Evolutionary conservation across 305 asterid species (phyloP).

Genomic region (Fraxinus dipetala): DNA sequence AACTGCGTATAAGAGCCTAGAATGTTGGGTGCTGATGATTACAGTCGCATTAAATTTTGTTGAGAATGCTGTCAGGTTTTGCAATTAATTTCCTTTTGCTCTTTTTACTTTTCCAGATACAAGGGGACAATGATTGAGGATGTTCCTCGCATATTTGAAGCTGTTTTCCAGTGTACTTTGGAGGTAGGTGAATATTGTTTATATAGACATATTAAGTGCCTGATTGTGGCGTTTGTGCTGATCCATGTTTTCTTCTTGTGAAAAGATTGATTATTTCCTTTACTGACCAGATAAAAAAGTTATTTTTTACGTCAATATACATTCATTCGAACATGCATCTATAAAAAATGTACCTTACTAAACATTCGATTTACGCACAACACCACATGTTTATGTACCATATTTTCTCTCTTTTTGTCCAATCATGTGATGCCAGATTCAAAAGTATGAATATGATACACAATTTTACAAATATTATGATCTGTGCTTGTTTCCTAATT

Average conservation of each 20-base stretch:
- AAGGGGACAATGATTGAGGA: slow-evolving; percentile 90
- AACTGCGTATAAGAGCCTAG: neutral
- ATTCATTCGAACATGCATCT: neutral
- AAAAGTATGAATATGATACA: neutral
- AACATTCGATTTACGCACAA: neutral
- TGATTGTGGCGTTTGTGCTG: neutral
- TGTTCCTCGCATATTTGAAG: slow-evolving; percentile 93
- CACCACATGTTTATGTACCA: neutral
- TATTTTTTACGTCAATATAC: neutral
- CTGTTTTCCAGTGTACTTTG: slow-evolving; percentile 94
- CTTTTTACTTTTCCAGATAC: slow-evolving; percentile 49
- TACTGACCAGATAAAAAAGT: neutral
- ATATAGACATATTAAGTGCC: neutral
- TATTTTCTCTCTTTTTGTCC: neutral
- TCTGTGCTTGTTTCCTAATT: neutral
- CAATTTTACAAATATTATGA: neutral
- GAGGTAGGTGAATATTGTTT: slow-evolving; percentile 57
- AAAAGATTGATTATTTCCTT: neutral
- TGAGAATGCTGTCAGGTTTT: slow-evolving; percentile 3
- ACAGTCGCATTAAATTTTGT: neutral
- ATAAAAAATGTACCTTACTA: neutral
- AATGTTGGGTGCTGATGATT: neutral
- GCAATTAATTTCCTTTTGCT: slow-evolving; percentile 10
- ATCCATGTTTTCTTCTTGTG: neutral
- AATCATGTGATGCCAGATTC: neutral